Percentiles rank a stretch among this genome's conserved stretches.
Conservation (phyloP, 2,329 filamentous ascomycete species). For the Monosporascus sp. region DNA sequence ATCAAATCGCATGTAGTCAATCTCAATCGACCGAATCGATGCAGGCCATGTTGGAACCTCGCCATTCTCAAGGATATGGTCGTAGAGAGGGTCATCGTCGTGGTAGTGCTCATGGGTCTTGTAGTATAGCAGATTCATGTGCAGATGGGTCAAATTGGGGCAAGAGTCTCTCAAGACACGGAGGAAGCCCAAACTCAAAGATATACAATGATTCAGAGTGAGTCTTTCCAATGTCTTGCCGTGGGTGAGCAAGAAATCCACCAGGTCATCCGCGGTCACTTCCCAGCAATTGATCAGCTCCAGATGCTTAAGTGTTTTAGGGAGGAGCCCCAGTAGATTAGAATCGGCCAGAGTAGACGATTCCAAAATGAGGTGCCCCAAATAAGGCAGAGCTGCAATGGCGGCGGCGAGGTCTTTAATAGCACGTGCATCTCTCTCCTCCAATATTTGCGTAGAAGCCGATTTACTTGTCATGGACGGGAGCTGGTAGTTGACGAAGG, state of each 20-base stretch:
- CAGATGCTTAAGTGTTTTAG: constrained; percentile 60
- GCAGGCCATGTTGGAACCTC: constrained; percentile 76
- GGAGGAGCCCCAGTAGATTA: constrained; percentile 63
- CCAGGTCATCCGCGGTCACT: constrained; percentile 62
- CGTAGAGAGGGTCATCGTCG: constrained; percentile 72
- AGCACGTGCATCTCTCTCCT: constrained; percentile 23
- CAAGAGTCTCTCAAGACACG: constrained; percentile 61
- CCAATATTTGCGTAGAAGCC: constrained; percentile 10
- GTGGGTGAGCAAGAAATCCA: constrained; percentile 60
- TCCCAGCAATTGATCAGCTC: constrained; percentile 77
- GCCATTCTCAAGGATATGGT: constrained; percentile 56
- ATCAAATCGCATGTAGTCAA: constrained; percentile 76
- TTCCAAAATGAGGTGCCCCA: constrained; percentile 68
- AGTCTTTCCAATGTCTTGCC: constrained; percentile 65
- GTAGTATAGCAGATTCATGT: constrained; percentile 76
- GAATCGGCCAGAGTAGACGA: constrained; percentile 69
- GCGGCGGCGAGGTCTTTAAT: constrained; percentile 40
- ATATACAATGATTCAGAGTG: constrained; percentile 72
- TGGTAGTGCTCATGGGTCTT: constrained; percentile 62
- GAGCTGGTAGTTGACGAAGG: constrained; percentile 60
- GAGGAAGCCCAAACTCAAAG: constrained; percentile 71
- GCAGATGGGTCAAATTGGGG: constrained; percentile 64
- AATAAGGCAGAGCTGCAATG: constrained; percentile 49
- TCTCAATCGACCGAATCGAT: constrained; percentile 64
- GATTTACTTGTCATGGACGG: constrained; percentile 39